phyloP scores from a whole-genome alignment of 2,329 filamentous ascomycete genomes.

The Clarireedia paspali region DNA sequence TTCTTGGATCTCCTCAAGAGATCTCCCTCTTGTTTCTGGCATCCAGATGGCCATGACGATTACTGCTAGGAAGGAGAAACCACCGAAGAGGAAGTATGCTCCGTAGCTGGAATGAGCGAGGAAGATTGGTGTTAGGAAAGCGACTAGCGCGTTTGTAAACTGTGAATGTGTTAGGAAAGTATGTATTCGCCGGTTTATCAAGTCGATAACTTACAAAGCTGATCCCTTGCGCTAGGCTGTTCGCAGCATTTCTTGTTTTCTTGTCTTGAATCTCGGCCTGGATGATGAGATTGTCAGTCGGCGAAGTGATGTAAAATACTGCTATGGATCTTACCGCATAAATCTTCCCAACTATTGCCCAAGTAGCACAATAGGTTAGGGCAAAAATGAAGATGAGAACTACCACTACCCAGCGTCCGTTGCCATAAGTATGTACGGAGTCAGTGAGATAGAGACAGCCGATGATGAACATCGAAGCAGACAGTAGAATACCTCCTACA shows the following conservation, averaged over 20 bases:
- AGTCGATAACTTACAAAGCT: constrained; percentile 29
- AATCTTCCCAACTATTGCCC: constrained; percentile 46
- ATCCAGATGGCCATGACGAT: constrained; percentile 18
- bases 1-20: constrained; percentile 18
- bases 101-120: constrained; percentile 15
- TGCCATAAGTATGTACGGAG: constrained; percentile 33
- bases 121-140: constrained; percentile 25
- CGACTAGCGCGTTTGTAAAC: constrained; percentile 27
- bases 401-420: constrained; percentile 42
- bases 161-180: constrained; percentile 25
- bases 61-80: constrained; percentile 19
- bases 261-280: constrained; percentile 43
- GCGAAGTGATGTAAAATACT: background rate
- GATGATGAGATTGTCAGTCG: background rate
- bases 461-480: constrained; percentile 43
- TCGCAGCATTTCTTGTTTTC: constrained; percentile 44
- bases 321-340: constrained; percentile 34
- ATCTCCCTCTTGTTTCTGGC: constrained; percentile 22
- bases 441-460: constrained; percentile 43
- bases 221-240: constrained; percentile 39
- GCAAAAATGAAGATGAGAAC: constrained; percentile 42
- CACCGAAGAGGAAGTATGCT: constrained; percentile 20
- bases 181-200: constrained; percentile 8
- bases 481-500: constrained; percentile 42
- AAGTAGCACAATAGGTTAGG: constrained; percentile 38